Evolutionary conservation across 2,329 filamentous ascomycete species (phyloP).

Genomic region (Fusarium nygamai): DNA sequence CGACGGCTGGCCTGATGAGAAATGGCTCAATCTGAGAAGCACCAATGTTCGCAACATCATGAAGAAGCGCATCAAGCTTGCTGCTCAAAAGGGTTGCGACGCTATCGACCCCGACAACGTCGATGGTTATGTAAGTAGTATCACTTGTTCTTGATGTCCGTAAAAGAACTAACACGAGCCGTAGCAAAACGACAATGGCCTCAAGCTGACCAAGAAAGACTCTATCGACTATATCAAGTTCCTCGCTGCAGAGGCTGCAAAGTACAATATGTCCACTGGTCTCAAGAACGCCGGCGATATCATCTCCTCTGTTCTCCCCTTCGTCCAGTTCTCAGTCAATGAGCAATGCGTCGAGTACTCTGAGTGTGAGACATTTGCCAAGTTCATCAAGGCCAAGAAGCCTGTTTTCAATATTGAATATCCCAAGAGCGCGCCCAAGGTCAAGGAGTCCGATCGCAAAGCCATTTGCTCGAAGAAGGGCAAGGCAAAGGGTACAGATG

Average conservation of each 20-base stretch:
- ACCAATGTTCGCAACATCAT: conserved; percentile 71
- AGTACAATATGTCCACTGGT: conserved; percentile 68
- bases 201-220: conserved; percentile 65
- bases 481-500: conserved; percentile 53
- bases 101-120: conserved; percentile 78
- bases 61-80: conserved; percentile 66
- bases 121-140: conserved; percentile 65
- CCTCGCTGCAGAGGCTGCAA: conserved; percentile 64
- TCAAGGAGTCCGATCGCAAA: conserved; percentile 47
- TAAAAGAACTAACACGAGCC: not conserved
- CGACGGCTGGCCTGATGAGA: conserved; percentile 73
- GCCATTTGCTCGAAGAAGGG: conserved; percentile 55
- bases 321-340: conserved; percentile 74
- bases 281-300: conserved; percentile 75
- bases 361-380: conserved; percentile 67
- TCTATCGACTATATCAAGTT: conserved; percentile 69
- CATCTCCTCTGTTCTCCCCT: conserved; percentile 56
- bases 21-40: conserved; percentile 71
- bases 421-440: conserved; percentile 59
- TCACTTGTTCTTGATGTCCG: not conserved
- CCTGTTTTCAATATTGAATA: conserved; percentile 82
- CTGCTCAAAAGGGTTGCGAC: conserved; percentile 70
- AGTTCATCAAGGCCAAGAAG: conserved; percentile 69
- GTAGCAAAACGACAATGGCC: conserved; percentile 68
- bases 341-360: conserved; percentile 72